Conservation (phyloP, 345 rosid genomes). For the Hibiscus trionum region DNA sequence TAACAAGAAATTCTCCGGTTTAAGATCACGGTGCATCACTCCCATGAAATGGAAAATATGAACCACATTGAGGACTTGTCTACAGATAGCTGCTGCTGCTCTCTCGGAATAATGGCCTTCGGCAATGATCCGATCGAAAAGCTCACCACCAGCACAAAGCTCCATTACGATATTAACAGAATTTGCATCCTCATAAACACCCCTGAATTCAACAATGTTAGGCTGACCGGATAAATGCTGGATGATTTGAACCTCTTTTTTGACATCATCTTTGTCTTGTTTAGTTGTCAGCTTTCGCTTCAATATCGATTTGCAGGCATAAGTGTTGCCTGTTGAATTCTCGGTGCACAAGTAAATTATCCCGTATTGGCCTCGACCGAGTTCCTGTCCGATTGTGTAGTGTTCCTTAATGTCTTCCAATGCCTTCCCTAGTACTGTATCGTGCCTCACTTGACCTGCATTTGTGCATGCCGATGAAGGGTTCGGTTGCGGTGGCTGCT, state of each 20-base stretch:
- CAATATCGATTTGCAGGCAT: conserved; percentile 32
- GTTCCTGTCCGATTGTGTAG: conserved; percentile 26
- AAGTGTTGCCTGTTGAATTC: conserved; percentile 25
- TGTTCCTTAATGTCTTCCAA: conserved; percentile 25
- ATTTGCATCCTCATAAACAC: conserved; percentile 29
- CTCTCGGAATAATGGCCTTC: conserved; percentile 14
- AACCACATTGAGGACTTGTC: conserved; percentile 10
- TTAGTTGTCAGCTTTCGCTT: conserved; percentile 22
- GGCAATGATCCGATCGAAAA: conserved; percentile 7
- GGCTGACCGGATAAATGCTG: conserved; percentile 36
- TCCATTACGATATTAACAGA: conserved; percentile 24
- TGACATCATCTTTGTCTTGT: conserved; percentile 28
- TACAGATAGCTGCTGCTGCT: conserved; percentile 8
- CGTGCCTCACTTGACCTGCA: neutral
- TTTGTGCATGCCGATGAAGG: neutral
- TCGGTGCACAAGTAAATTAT: conserved; percentile 30
- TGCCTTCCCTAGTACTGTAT: conserved; percentile 21
- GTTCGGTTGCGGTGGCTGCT: neutral
- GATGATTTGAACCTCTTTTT: conserved; percentile 31
- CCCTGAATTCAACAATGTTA: conserved; percentile 29
- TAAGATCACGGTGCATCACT: conserved; percentile 11
- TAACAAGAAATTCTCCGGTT: conserved; percentile 10
- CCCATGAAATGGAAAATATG: conserved; percentile 11
- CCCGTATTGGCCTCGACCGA: conserved; percentile 37
- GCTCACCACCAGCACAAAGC: conserved; percentile 27